These are phyloP conservation scores for Colletotrichum musicola DNA, from an alignment of 2,329 filamentous ascomycete species.

Conservation along the genomic window DNA sequence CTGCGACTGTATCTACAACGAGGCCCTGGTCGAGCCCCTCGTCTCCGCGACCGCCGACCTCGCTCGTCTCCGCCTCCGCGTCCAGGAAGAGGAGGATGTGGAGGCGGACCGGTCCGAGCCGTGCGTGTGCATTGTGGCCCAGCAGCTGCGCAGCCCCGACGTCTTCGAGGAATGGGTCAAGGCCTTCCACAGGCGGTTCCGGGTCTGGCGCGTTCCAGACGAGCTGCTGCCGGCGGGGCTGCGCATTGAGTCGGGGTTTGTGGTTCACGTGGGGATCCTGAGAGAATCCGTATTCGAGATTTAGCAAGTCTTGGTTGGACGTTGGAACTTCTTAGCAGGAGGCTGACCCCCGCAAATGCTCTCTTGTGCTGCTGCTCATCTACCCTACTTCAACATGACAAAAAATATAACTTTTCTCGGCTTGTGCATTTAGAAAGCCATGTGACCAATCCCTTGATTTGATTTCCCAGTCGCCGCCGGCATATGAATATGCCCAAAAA, in stretches of 20 bases:
- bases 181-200: slow-evolving; percentile 75
- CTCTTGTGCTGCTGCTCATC: slow-evolving; percentile 17
- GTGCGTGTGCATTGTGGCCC: slow-evolving; percentile 84
- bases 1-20: slow-evolving; percentile 97
- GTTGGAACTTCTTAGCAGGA: slow-evolving; percentile 1
- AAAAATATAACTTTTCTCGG: slow-evolving; percentile 15
- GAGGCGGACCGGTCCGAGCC: slow-evolving; percentile 50
- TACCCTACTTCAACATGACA: slow-evolving; percentile 18
- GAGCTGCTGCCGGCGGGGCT: slow-evolving; percentile 70
- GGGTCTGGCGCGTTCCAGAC: slow-evolving; percentile 82
- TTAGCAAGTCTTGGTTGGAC: background rate
- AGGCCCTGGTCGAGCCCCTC: slow-evolving; percentile 83
- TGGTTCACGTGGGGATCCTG: slow-evolving; percentile 82
- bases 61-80: slow-evolving; percentile 68
- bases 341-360: slow-evolving; percentile 12
- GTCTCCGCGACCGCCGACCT: slow-evolving; percentile 84
- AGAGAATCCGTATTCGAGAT: slow-evolving; percentile 43
- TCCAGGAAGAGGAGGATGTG: slow-evolving; percentile 36
- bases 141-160: slow-evolving; percentile 87
- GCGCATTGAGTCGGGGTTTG: slow-evolving; percentile 77
- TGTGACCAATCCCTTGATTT: slow-evolving; percentile 22
- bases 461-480: slow-evolving; percentile 25
- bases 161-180: slow-evolving; percentile 87
- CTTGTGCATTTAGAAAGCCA: slow-evolving; percentile 15
- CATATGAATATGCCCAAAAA: slow-evolving; percentile 16